Base-by-base conservation (phyloP, 805 yeast genomes). In the Ogataea paradorogensis region DNA sequence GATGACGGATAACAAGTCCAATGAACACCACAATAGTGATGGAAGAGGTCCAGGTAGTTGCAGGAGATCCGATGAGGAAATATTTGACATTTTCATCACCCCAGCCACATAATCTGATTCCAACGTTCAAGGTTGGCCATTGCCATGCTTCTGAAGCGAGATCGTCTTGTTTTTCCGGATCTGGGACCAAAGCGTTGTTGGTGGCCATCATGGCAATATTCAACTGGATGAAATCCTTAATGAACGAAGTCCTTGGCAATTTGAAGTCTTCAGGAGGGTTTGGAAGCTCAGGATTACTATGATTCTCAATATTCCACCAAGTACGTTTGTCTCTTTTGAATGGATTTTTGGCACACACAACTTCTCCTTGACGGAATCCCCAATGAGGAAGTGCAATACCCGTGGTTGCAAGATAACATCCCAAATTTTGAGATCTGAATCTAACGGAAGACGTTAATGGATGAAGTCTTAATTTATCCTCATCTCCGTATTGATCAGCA, bases 291-390 rank as follows among this genome's bases (percentile, higher is more conserved):
- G 65, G 69, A 60, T 85, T 84, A 44, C 63, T 65, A 60, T 85
- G 88, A 52, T 72, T 71, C 63, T 85, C 95, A 46, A 85, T 72
- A 61, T 84, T 84, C 93, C 93, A 85, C 91, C 93, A 85, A 14
- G 90, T 84, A 54, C 91, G 71, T 68, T 84, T 85, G 58, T 85
- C 95, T 62, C 84, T 80, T 31, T 58, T 67, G 62, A 80, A 84
- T 26, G 88, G 80, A 46, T 70, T 63, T 50, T 74, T 78, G 60
- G 70, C 63, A 67, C 99, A 93, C 1, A 81, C 82, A 48, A 93
- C 91, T 69, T 93, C 99, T 35, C 84, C 82, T 62, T 85, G 95
- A 56, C 79, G 79, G 66, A 78, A 85, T 33, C 95, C 95, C 95
- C 95, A 85, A 9, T 77, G 73, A 11, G 95, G 95, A 50, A 78